A percentile compares a stretch with the other conserved stretches of the same genome.
phyloP scores from a whole-genome alignment of 345 rosid species.

The Corymbia maculata region DNA sequence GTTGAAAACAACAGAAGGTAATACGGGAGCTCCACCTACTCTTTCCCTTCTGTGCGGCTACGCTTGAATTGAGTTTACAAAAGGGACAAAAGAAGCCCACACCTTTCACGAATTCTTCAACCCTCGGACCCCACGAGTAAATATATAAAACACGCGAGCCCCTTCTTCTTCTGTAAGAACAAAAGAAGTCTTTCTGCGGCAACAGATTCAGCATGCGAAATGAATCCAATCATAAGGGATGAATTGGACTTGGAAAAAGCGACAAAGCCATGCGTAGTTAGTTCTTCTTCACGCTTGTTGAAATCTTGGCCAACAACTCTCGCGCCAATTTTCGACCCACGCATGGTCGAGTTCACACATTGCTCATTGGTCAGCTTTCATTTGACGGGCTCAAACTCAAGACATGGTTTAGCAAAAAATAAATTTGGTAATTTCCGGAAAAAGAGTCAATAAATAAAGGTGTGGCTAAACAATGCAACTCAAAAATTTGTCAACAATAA shows the following conservation, averaged over 20 bases:
- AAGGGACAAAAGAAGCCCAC: background rate
- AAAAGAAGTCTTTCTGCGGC: background rate
- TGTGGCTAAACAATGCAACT: background rate
- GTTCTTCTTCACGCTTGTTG: background rate
- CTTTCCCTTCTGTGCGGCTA: background rate
- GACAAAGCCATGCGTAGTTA: background rate
- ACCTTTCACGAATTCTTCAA: background rate
- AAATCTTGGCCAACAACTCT: background rate
- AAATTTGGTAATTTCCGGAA: background rate
- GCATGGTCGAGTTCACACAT: background rate
- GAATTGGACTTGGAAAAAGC: background rate
- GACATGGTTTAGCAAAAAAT: background rate
- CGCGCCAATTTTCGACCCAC: background rate
- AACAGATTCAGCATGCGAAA: background rate
- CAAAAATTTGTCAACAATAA: background rate
- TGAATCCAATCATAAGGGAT: background rate
- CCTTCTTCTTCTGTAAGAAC: background rate
- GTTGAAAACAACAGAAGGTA: background rate
- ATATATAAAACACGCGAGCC: background rate
- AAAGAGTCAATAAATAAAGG: background rate
- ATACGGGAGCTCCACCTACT: no score
- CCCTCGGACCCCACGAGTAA: background rate
- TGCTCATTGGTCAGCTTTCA: background rate
- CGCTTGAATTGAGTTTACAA: background rate
- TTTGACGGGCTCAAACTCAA: background rate